phyloP scores from a whole-genome alignment of 257 asterid genomes.

The Anisodus tanguticus region DNA sequence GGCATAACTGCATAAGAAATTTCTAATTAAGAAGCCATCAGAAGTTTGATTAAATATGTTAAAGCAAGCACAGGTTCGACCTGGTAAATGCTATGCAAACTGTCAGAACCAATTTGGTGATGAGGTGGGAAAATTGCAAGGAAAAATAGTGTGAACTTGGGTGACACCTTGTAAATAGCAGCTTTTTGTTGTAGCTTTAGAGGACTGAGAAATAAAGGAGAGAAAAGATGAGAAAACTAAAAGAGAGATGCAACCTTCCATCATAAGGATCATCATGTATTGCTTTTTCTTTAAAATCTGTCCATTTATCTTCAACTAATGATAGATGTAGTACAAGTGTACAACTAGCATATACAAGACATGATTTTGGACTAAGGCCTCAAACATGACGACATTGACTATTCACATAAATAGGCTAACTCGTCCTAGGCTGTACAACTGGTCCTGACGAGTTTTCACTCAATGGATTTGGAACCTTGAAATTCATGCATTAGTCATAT shows the following conservation, averaged over 20 bases:
- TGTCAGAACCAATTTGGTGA: neutral
- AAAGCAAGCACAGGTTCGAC: neutral
- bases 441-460: neutral
- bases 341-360: neutral
- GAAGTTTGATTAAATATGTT: neutral
- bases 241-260: neutral
- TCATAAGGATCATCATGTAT: neutral
- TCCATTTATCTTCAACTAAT: neutral
- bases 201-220: constrained; percentile 12
- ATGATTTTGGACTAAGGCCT: neutral
- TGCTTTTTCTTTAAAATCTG: neutral
- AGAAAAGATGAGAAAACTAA: constrained; percentile 15
- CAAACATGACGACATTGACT: neutral
- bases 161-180: neutral
- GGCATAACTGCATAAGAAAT: neutral
- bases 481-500: neutral
- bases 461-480: neutral
- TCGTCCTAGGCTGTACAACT: neutral
- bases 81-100: neutral
- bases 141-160: neutral
- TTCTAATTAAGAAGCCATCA: neutral
- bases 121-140: neutral
- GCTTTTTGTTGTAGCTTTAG: constrained; percentile 8
- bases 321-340: neutral
- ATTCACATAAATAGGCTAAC: neutral